Percentiles rank a stretch among this genome's conserved stretches.
These are phyloP conservation scores for Ilyonectria robusta DNA, from an alignment of 2,329 filamentous ascomycete species.

Conservation along the genomic window DNA sequence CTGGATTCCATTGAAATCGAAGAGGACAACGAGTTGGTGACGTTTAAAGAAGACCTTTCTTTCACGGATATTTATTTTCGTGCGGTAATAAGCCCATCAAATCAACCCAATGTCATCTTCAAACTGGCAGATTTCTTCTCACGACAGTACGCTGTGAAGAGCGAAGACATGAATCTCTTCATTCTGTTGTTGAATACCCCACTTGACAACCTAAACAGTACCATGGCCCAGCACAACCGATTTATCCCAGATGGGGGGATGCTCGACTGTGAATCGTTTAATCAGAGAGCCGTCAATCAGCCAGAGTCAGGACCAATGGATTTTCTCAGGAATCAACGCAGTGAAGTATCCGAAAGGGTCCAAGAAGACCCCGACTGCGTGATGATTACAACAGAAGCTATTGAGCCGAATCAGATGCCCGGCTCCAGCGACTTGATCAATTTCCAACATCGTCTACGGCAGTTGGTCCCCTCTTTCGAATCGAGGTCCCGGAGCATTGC, in stretches of 20 bases:
- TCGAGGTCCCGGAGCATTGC: conserved; percentile 11
- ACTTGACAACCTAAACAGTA: not conserved
- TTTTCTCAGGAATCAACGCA: not conserved
- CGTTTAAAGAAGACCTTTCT: not conserved
- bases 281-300: not conserved
- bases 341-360: not conserved
- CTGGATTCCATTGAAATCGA: conserved; percentile 6
- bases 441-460: conserved; percentile 2
- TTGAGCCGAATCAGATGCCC: not conserved
- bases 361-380: too few species aligned
- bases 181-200: conserved; percentile 10
- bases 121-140: conserved; percentile 16
- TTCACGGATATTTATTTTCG: conserved; percentile 10
- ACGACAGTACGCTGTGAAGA: not conserved
- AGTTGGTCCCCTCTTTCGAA: conserved; percentile 19
- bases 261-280: not conserved
- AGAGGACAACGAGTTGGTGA: conserved; percentile 12
- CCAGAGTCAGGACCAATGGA: not conserved
- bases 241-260: not conserved
- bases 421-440: not conserved
- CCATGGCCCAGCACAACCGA: conserved; percentile 5
- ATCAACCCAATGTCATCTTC: not conserved
- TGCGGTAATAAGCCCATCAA: not conserved
- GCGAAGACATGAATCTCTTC: conserved; percentile 11
- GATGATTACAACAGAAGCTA: too few species aligned